A percentile compares a stretch with the other conserved stretches of the same genome.
These are phyloP conservation scores for Kluyveromyces sp. DNA, from an alignment of 1,139 yeast species.

Conservation along the genomic window DNA sequence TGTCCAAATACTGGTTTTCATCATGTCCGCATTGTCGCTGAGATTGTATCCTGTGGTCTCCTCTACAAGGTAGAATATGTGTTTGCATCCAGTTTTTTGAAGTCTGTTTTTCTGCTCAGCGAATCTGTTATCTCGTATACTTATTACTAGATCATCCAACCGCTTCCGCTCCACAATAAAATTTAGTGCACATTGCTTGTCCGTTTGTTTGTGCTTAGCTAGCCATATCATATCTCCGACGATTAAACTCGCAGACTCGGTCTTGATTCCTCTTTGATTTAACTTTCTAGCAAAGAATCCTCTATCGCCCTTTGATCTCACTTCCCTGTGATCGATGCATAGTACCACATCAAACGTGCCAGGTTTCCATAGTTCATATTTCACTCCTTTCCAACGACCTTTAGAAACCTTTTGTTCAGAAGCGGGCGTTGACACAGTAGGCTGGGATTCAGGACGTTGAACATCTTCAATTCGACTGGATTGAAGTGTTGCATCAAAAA, in stretches of 20 bases:
- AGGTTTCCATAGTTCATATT: constrained; percentile 44
- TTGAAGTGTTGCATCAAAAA: constrained; percentile 4
- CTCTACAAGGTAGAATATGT: constrained; percentile 77
- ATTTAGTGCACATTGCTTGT: constrained; percentile 63
- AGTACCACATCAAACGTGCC: constrained; percentile 53
- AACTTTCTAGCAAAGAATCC: constrained; percentile 57
- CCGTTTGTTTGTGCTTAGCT: constrained; percentile 56
- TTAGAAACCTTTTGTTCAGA: constrained; percentile 6
- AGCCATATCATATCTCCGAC: constrained; percentile 91
- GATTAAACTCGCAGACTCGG: constrained; percentile 54
- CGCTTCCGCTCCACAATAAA: constrained; percentile 84
- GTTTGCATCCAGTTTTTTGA: constrained; percentile 56
- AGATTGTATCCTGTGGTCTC: constrained; percentile 48
- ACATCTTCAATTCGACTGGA: constrained; percentile 1
- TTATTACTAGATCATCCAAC: constrained; percentile 72
- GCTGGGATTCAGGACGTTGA: neutral
- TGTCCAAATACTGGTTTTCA: constrained; percentile 71
- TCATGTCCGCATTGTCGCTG: constrained; percentile 50
- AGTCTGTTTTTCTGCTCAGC: constrained; percentile 79
- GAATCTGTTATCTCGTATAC: constrained; percentile 84
- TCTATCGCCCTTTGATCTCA: constrained; percentile 52
- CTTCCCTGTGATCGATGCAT: constrained; percentile 76
- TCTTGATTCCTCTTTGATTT: constrained; percentile 41
- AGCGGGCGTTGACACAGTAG: neutral
- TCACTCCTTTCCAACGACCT: constrained; percentile 22